These are phyloP conservation scores for Picea abies DNA, from an alignment of 83 land plant species.

Conservation along the genomic window DNA sequence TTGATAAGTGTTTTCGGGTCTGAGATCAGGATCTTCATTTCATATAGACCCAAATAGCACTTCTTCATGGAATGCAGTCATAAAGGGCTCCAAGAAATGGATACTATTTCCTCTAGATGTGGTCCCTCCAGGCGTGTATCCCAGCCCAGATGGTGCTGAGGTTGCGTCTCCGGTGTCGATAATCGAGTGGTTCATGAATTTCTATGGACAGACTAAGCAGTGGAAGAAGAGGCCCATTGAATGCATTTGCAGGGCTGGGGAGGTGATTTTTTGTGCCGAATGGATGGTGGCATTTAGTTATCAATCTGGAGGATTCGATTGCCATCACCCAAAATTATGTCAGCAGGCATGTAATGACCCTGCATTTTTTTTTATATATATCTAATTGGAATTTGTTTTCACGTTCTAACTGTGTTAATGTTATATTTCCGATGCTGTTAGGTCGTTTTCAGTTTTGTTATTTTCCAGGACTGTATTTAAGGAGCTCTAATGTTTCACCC, in stretches of 20 bases:
- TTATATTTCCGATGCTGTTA: background rate
- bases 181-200: conserved; percentile 99
- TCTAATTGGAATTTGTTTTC: background rate
- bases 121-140: conserved; percentile 93
- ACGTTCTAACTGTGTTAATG: background rate
- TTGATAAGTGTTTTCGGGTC: too few relatives aligned
- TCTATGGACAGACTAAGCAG: conserved; percentile 66
- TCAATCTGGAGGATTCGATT: too few relatives aligned
- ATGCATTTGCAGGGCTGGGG: conserved; percentile 92
- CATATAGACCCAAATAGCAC: conserved; percentile 98
- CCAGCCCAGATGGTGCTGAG: conserved; percentile 95
- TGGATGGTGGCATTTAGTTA: conserved; percentile 98
- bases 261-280: conserved; percentile 91
- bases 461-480: background rate
- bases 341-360: too few relatives aligned
- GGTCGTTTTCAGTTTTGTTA: background rate
- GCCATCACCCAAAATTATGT: too few relatives aligned
- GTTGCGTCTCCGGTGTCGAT: conserved; percentile 96
- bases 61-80: conserved; percentile 98
- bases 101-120: conserved; percentile 92
- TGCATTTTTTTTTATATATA: background rate
- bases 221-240: conserved; percentile 84
- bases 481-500: background rate
- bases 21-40: conserved; percentile 96
- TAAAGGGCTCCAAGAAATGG: conserved; percentile 95